A percentile compares a stretch with the other conserved stretches of the same genome.
Conservation (phyloP, 2,329 filamentous ascomycete genomes). For the Diplodia sapinea region DNA sequence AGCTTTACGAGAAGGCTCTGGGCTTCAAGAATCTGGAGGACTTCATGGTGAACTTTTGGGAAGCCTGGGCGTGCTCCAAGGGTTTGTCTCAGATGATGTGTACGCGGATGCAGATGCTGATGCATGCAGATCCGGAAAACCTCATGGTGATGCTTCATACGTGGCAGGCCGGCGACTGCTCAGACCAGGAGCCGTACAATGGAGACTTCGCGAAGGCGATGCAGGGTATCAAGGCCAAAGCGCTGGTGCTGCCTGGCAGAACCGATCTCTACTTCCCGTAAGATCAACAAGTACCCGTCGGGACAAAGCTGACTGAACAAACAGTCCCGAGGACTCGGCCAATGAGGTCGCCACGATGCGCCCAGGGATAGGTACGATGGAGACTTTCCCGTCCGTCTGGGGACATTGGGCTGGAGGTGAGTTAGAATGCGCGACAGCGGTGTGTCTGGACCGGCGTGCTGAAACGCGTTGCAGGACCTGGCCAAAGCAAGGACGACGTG, state of each 20-base stretch:
- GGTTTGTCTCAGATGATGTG: constrained; percentile 43
- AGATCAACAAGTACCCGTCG: constrained; percentile 38
- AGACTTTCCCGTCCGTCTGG: constrained; percentile 67
- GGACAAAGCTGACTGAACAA: constrained; percentile 28
- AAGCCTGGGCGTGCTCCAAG: constrained; percentile 73
- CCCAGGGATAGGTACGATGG: constrained; percentile 61
- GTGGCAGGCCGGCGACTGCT: constrained; percentile 77
- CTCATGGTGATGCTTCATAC: constrained; percentile 76
- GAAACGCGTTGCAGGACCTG: constrained; percentile 60
- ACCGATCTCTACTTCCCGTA: constrained; percentile 82
- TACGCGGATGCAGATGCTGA: neutral
- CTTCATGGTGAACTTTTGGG: constrained; percentile 78
- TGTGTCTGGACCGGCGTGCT: neutral
- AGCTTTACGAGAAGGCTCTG: constrained; percentile 67
- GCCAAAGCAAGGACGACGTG: constrained; percentile 72
- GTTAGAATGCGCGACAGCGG: constrained; percentile 35
- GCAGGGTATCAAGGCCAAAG: constrained; percentile 72
- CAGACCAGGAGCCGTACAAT: constrained; percentile 70
- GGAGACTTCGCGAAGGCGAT: constrained; percentile 67
- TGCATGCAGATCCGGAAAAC: constrained; percentile 68
- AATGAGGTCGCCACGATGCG: constrained; percentile 71
- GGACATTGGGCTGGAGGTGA: constrained; percentile 62
- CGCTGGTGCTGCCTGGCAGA: constrained; percentile 71
- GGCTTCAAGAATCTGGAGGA: constrained; percentile 73
- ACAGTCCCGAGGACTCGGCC: constrained; percentile 74